Base-by-base conservation (phyloP, 306 rosid species). In the Cucurbita argyrosperma region DNA sequence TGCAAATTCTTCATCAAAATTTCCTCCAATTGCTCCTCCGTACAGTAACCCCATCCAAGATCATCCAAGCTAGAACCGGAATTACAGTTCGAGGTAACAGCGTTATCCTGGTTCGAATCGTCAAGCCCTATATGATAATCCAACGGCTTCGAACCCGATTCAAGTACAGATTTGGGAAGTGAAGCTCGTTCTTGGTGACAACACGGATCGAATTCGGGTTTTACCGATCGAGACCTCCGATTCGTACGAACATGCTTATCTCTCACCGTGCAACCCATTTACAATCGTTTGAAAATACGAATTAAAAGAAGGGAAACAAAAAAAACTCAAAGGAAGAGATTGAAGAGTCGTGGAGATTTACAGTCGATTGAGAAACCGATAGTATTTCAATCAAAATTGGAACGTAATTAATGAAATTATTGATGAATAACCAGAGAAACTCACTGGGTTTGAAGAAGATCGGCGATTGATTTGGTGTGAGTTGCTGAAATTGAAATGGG, bases 21-120 rank as follows among this genome's bases (percentile, higher is more conserved):
- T 72, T 89, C 92, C 79, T 94, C 98, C 71, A 94, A 78, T 74
- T 94, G 98, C 47, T 94, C 98, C 77, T 94, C 98, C 0, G 96
- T 90, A 81, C 98, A 90, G 77, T 87, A 90, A 18, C 94, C 94
- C 94, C 96, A 93, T 12, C 90, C 96, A 1, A 86, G 61, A 68
- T 89, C 97, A 23, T 90, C 97, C 2, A 19, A 38, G 46, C 74
- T 82, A 74, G 88, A 69, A 66, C 45, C 72, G 46, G 85, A 78
- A 77, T 74, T 82, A 10, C 71, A 74, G 74, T 72, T 82, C 0
- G 81, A 56, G 59, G n/a, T 69, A 1, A 83, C 39, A 55, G 45
- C 80, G n/a, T 81, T 86, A 70, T 49, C 82, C 65, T 69, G 87
- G 15, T 74, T 57, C 19, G 84, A 74, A 75, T 86, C 88, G 16